Evolutionary conservation across 2,329 filamentous ascomycete genomes (phyloP), one percentile per base, ranked within the genome.

Genomic region (Colletotrichum australisinense): DNA sequence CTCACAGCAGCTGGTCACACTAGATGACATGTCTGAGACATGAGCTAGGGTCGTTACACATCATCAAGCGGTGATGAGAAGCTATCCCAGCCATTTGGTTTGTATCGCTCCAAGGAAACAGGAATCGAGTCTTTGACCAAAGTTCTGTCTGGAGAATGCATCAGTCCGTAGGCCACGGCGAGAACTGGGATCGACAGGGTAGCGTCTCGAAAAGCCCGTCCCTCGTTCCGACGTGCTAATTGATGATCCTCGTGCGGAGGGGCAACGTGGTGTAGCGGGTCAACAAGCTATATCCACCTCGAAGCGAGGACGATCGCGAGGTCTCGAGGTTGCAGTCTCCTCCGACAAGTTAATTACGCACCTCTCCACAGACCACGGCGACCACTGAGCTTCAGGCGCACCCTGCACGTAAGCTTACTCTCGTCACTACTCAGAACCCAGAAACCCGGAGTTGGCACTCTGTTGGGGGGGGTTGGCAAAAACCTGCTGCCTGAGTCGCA

Each of bases 1-100:
- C 70, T 55, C 71, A 57, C 49, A 57, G 62, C 71, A 65, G 67
- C 71, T 62, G 19, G 67, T 71, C 62, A 49, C 62, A 70, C 67
- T 38, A 62, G 62, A 22, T 65, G 55, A 14, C 35, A n/a, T 63
- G 35, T 62, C 67, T 73, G 49, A 73, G 67, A 71, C 60, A 71
- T 24, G n/a, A 57, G 52, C 49, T 42, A 28, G 67, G 67, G 24
- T 32, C 24, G 53, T 62, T 62, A 49, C 35, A 60, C 28, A 55
- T 64, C n/a, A 28, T 49, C 32, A 16, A 55, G 42, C 35, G 52
- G 30, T 26, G 55, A 46, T 28, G 6, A 46, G 19, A 52, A 9
- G 55, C 22, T 14, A 59, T 65, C 56, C 67, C 56, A 52, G 56
- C 46, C 57, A 53, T 73, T 35, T 28, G 67, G 71, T 26, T 49